These are phyloP conservation scores for Bassia scoparia DNA, from an alignment of 148 eudicot species.

Conservation along the genomic window DNA sequence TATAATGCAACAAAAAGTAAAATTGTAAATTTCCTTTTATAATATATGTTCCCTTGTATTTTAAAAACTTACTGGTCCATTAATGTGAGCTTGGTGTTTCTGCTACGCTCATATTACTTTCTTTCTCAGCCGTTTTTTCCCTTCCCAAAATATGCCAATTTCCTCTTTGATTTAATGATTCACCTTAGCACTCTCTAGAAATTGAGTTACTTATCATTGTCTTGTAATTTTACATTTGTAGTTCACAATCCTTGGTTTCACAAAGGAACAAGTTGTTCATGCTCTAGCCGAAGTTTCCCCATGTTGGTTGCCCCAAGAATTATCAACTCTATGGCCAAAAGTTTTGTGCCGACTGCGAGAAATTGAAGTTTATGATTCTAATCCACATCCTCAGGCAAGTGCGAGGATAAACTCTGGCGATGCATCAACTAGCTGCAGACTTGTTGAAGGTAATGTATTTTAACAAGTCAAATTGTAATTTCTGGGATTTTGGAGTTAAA, in stretches of 20 bases:
- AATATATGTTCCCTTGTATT: not conserved
- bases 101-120: not conserved
- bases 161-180: not conserved
- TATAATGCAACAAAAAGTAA: not conserved
- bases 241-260: slow-evolving; percentile 54
- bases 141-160: not conserved
- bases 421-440: slow-evolving; percentile 29
- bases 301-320: slow-evolving; percentile 37
- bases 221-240: slow-evolving; percentile 19
- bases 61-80: not conserved
- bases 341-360: slow-evolving; percentile 61
- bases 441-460: slow-evolving; percentile 37
- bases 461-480: not conserved
- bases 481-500: not conserved
- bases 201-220: no score
- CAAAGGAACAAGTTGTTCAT: slow-evolving; percentile 44
- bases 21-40: not conserved
- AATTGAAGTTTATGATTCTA: slow-evolving; percentile 50
- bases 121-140: not conserved
- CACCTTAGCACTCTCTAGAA: no score
- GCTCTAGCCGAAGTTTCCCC: slow-evolving; percentile 51
- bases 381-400: slow-evolving; percentile 29
- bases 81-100: not conserved
- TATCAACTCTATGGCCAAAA: slow-evolving; percentile 61
- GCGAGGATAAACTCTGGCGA: slow-evolving; percentile 25